Evolutionary conservation across 495 filamentous ascomycete genomes (phyloP), one percentile per base, ranked within the genome.

Genomic region (Articulospora tetracladia): DNA sequence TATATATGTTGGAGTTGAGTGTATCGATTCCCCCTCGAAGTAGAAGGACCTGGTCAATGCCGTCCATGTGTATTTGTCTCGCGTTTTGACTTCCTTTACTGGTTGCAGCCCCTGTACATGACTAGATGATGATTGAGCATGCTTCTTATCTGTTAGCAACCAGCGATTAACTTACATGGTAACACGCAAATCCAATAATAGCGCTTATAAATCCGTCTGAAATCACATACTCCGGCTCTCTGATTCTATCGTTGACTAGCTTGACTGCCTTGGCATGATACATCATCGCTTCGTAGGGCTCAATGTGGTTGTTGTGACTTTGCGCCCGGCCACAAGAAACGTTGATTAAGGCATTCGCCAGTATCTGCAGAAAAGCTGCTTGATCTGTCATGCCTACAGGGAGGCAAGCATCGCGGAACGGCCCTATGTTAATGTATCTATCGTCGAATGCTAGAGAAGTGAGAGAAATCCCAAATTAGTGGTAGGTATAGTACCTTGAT

Each of bases 371-470:
- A n/a, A 64, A 58, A 0, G 61, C 51, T 39, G 61, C 61, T 15
- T 57, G 26, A 34, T 56, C 61, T 26, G 55, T 59, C 39, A 59
- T n/a, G 28, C 56, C 50, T 3, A 64, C 50, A 13, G 61, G 48
- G n/a, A 64, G 34, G 22, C 61, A 64, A 17, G 39, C 54, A 50
- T 59, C 51, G 11, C 62, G 49, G 39, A 60, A 64, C 30, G 53
- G 62, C 15, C 17, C 32, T 11, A 48, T 24, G 27, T 57, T 56
- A 20, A 39, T n/a, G 26, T 60, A 55, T 20, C 57, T 20, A 27
- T 51, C 41, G 27, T 59, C 50, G 28, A 52, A 59, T 53, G 11
- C n/a, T 25, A 46, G 25, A 47, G 6, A 41, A 23, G n/a, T 56
- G 48, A 55, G 39, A 11, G 17, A 41, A 23, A 22, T 19, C 7